These are phyloP conservation scores for Penicillium sumatraense DNA, from an alignment of 2,329 filamentous ascomycete species.

Conservation along the genomic window DNA sequence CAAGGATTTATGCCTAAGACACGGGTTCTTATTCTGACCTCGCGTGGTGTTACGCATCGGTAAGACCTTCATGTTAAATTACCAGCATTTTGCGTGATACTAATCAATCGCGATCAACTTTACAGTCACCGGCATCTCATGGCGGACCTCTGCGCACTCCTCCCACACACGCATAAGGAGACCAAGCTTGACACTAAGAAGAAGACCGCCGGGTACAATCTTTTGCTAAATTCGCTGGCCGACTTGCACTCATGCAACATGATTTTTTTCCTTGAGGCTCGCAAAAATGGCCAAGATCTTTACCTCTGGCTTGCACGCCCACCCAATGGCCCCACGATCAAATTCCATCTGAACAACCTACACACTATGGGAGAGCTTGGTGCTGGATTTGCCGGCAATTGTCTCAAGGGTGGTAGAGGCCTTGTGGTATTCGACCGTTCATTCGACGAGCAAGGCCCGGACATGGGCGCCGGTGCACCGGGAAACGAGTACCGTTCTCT, in stretches of 20 bases:
- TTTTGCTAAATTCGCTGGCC: constrained; percentile 74
- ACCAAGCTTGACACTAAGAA: constrained; percentile 97
- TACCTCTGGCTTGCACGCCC: constrained; percentile 94
- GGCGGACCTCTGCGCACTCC: constrained; percentile 82
- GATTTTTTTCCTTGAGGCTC: constrained; percentile 90
- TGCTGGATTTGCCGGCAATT: constrained; percentile 83
- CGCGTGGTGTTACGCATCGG: constrained; percentile 88
- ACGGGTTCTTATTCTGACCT: constrained; percentile 86
- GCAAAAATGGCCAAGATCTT: constrained; percentile 85
- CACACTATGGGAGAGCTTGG: constrained; percentile 97
- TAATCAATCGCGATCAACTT: constrained; percentile 20
- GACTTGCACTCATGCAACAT: constrained; percentile 93
- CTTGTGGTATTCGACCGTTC: constrained; percentile 88
- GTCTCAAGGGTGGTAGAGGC: constrained; percentile 88
- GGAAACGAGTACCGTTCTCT: constrained; percentile 51
- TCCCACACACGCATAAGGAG: constrained; percentile 92
- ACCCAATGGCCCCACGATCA: constrained; percentile 77
- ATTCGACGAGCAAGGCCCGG: constrained; percentile 76
- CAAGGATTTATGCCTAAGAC: constrained; percentile 49
- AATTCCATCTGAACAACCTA: constrained; percentile 61
- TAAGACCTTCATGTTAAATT: constrained; percentile 44
- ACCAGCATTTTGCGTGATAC: background rate
- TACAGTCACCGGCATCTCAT: constrained; percentile 87
- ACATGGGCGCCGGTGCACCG: constrained; percentile 70
- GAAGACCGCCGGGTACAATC: constrained; percentile 64